Base-by-base conservation (phyloP, 768 basidiomycete genomes). In the Pulveroboletus ravenelii region DNA sequence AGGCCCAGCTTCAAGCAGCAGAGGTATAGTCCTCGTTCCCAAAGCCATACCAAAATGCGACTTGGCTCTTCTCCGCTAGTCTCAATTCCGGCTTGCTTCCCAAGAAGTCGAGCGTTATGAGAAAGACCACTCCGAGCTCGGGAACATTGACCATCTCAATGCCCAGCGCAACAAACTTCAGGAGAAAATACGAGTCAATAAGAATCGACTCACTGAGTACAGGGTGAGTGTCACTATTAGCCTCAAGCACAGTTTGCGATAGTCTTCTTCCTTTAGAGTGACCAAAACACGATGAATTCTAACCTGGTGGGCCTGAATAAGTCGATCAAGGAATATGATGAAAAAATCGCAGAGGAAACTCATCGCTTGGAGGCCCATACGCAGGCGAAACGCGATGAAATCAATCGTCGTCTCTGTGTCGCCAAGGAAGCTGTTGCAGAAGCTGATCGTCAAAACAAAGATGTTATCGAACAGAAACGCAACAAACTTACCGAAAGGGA, bases 331-430 rank as follows among this genome's bases (percentile, higher is more conserved):
- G 66, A 70, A 0, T 61, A 70, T n/a, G 64, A 79, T 2, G 56
- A 64, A 15, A 72, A 78, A 45, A 82, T 92, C 41, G 67, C 58
- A 6, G 72, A 71, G 30, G 85, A 87, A 63, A 72, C 74, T 6
- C 69, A 65, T 29, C 80, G 76, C 37, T 73, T 79, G 69, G 82
- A 72, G 52, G 70, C 70, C 6, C 75, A 81, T 53, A 80, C 80
- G 3, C 81, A 86, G 56, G 78, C 71, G 12, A 84, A 82, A 59
- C 82, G 79, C 15, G 80, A 87, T 30, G 78, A 81, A 55, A 73
- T 73, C 5, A 75, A 79, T 40, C 67, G 68, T 18, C 75, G 78
- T 59, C 71, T 90, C 12, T 70, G 77, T 0, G 63, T 63, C 10
- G 77, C 78, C 15, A 75, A 73, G 42, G 64, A 68, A 6, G 66